Percentiles rank a stretch among this genome's conserved stretches.
These are phyloP conservation scores for Gentiana straminea DNA, from an alignment of 257 asterid genomes.

Conservation along the genomic window DNA sequence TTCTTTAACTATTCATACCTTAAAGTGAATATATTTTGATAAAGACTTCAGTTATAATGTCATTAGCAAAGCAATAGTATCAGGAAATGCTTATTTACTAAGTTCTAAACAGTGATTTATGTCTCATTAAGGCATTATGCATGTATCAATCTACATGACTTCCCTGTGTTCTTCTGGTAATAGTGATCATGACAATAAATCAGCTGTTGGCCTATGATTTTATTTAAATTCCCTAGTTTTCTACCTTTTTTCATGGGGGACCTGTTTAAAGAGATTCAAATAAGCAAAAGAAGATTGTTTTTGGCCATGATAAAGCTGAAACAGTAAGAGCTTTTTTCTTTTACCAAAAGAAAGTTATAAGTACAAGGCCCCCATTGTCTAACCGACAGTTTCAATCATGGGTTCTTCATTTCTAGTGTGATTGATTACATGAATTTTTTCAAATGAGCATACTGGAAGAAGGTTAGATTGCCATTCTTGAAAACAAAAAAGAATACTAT, in stretches of 20 bases:
- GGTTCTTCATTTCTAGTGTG: constrained; percentile 6
- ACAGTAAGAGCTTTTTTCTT: constrained; percentile 18
- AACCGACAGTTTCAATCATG: background rate
- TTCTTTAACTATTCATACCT: too few species aligned
- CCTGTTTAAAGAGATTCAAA: constrained; percentile 8
- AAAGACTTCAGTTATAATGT: too few species aligned
- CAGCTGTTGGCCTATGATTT: background rate
- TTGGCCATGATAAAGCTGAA: constrained; percentile 17
- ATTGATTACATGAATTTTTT: background rate
- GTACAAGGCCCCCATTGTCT: constrained; percentile 17
- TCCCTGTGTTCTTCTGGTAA: background rate
- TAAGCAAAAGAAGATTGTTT: constrained; percentile 8
- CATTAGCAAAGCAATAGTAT: too few species aligned
- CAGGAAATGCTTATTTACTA: too few species aligned
- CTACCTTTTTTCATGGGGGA: background rate
- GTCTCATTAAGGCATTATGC: too few species aligned
- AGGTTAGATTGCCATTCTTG: constrained; percentile 3
- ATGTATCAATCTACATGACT: too few species aligned
- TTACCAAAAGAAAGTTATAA: constrained; percentile 16
- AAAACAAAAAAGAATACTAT: background rate
- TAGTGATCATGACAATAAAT: background rate
- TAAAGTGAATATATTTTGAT: too few species aligned
- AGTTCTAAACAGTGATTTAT: too few species aligned
- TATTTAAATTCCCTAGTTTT: background rate
- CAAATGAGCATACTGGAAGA: constrained; percentile 4